Base-by-base conservation (phyloP, 805 yeast genomes). In the Nakazawaea siamensis region DNA sequence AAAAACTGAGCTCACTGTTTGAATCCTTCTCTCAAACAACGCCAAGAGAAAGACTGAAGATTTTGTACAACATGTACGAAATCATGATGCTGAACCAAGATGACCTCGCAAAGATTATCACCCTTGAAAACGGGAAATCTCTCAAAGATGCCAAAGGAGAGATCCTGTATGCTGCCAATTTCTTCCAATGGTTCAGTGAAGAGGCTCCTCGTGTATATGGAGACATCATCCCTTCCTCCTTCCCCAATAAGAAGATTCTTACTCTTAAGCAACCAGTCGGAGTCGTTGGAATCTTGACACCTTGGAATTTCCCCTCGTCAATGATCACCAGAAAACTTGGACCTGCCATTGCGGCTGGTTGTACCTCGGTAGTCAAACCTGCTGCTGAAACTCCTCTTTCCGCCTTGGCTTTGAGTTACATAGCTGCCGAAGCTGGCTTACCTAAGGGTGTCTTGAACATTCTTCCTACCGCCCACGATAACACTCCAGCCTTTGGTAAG, bases 111-210 rank as follows among this genome's bases (percentile, higher is more conserved):
- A 66, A 54, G 38, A 51, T 82, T 32, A 62, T 76, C 35, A 73
- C 82, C 12, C 55, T 73, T 42, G 94, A 82, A 50, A 83, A 82
- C 51, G 94, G 94, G 24, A 82, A 82, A 55, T 71, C 88, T 1
- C 55, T 66, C 11, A 67, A 73, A 1, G 92, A 82, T 51, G 78
- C 90, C n/a, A 51, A 58, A 33, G 88, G 87, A 4, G 92, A 82
- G 52, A 66, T 81, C 19, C 53, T 49, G 33, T 76, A 77, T 45
- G 78, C 81, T 8, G 80, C 85, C 1, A 71, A 83, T 5, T 87
- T 81, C 56, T 81, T 84, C 54, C 87, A 85, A 51, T 88, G 97
- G 96, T 88, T 76, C 51, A 67, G 94, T 21, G 92, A 81, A 54
- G 83, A 76, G 45, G 90, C 90, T 6, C 82, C 86, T 26, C 68